Conservation (phyloP, 352 stramenopile genomes). For the Phytophthora fragariaefolia region DNA sequence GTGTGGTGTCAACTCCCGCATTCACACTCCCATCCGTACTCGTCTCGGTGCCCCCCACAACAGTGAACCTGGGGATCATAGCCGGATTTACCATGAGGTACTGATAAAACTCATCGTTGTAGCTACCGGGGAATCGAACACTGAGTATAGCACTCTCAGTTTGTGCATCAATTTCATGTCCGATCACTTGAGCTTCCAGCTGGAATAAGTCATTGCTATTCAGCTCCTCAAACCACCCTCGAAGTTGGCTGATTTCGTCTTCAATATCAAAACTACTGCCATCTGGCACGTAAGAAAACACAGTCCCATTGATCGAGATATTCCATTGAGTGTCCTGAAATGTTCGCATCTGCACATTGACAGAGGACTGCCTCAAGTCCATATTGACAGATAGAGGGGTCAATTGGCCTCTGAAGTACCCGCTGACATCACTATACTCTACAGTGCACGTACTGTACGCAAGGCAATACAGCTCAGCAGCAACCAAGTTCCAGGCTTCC, state of each 20-base stretch:
- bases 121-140: slow-evolving; percentile 4
- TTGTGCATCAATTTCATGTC: background rate
- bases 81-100: slow-evolving; percentile 16
- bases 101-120: slow-evolving; percentile 6
- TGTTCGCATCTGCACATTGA: slow-evolving; percentile 4
- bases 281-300: background rate
- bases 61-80: slow-evolving; percentile 1
- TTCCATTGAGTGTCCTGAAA: slow-evolving; percentile 10
- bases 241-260: background rate
- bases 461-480: slow-evolving; percentile 18
- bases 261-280: background rate
- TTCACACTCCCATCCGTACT: background rate
- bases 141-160: background rate
- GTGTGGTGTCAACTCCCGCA: background rate
- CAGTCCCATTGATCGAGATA: background rate
- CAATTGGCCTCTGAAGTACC: background rate
- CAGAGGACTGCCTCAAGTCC: background rate
- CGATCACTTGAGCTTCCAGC: slow-evolving; percentile 3
- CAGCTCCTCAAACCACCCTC: slow-evolving; percentile 2
- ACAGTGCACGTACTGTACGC: slow-evolving; percentile 7
- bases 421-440: slow-evolving; percentile 18
- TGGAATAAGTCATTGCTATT: background rate
- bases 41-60: too few species aligned
- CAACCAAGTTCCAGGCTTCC: slow-evolving; percentile 17
- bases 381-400: background rate